Evolutionary conservation across 2,329 filamentous ascomycete species (phyloP).

Genomic region (Fusarium sp.): DNA sequence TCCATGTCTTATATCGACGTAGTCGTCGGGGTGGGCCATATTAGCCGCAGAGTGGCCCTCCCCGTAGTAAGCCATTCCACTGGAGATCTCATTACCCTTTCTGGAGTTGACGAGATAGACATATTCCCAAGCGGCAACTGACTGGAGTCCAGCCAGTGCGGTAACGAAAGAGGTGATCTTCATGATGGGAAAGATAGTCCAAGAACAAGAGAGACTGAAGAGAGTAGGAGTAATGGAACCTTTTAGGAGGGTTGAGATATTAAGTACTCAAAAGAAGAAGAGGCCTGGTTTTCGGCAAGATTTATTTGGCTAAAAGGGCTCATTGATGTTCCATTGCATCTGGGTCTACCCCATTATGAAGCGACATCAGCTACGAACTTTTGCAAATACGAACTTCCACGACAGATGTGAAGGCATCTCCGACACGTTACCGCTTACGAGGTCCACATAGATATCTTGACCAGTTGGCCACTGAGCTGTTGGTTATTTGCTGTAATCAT

Average conservation of each 20-base stretch:
- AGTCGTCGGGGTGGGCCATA: no score
- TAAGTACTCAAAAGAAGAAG: not conserved
- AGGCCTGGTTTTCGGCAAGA: not conserved
- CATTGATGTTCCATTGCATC: not conserved
- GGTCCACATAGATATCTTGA: no score
- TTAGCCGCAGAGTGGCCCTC: no score
- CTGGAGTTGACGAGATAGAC: not conserved
- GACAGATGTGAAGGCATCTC: not conserved
- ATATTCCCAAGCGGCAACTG: not conserved
- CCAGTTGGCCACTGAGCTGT: not conserved
- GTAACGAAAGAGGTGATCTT: not conserved
- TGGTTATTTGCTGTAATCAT: not conserved
- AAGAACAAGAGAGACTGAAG: not conserved
- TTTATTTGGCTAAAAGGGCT: not conserved
- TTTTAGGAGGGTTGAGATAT: not conserved
- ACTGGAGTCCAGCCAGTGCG: accelerated
- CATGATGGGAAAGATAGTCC: not conserved
- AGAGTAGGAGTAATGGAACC: not conserved
- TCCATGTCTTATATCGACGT: no score
- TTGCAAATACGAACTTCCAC: not conserved
- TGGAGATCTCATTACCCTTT: not conserved
- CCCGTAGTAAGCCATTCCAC: not conserved
- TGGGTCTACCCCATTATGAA: not conserved
- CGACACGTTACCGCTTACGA: not conserved
- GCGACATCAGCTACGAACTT: not conserved